These are phyloP conservation scores for Solanum hybrid DNA, from an alignment of 305 asterid species.

Conservation along the genomic window DNA sequence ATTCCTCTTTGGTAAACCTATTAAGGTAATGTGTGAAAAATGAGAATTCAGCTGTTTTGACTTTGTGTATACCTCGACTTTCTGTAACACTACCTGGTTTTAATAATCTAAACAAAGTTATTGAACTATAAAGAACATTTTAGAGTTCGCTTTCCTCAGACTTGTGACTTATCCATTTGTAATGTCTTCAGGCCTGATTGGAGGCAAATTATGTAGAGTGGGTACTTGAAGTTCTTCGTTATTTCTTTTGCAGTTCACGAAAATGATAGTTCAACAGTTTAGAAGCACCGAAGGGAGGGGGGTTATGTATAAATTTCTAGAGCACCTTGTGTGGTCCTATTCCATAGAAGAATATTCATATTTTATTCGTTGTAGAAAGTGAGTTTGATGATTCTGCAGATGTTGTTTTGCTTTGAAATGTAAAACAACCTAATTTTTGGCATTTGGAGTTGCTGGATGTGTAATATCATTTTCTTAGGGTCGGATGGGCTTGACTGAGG, in stretches of 20 bases:
- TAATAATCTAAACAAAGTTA: not conserved
- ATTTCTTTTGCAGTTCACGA: not conserved
- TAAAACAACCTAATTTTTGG: not conserved
- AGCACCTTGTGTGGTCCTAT: not conserved
- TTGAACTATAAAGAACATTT: not conserved
- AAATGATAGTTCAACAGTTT: not conserved
- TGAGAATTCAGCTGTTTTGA: not conserved
- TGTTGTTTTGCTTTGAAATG: not conserved
- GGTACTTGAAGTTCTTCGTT: not conserved
- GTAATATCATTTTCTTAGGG: not conserved
- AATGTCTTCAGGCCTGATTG: not conserved
- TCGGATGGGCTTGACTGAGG: not conserved
- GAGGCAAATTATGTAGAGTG: not conserved
- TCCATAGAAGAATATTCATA: not conserved
- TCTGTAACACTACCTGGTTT: not conserved
- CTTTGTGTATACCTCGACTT: not conserved
- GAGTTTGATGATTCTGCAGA: not conserved
- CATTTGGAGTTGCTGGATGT: not conserved
- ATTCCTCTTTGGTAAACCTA: conserved; percentile 44
- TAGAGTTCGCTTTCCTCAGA: not conserved
- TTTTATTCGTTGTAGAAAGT: not conserved
- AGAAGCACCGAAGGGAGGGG: not conserved
- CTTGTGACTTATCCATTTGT: not conserved
- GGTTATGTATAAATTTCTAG: not conserved
- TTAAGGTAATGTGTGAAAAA: conserved; percentile 39